Conservation (phyloP, 306 rosid species). For the Leucaena leucocephala region DNA sequence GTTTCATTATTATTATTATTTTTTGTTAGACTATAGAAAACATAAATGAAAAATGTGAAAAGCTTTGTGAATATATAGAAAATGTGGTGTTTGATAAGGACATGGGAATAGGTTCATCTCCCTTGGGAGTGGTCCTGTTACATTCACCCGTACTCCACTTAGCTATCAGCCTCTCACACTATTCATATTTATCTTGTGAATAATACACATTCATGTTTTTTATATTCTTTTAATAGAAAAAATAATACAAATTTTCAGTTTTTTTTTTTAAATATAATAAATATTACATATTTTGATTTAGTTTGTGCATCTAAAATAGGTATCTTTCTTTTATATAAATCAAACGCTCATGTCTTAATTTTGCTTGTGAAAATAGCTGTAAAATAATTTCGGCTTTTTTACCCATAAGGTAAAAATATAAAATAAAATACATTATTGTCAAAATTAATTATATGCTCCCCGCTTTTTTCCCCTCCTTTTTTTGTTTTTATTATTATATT, state of each 20-base stretch:
- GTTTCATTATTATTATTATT: not conserved
- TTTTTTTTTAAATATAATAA: not conserved
- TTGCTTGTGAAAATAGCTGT: not conserved
- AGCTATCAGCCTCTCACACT: not conserved
- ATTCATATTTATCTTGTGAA: not conserved
- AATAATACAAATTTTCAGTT: not conserved
- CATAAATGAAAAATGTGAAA: not conserved
- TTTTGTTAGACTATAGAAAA: not conserved
- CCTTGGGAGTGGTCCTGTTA: not conserved
- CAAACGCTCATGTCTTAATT: not conserved
- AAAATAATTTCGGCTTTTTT: not conserved
- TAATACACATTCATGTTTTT: not conserved
- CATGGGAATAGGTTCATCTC: not conserved
- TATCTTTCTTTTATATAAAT: not conserved
- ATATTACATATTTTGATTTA: not conserved
- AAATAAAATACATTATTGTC: not conserved
- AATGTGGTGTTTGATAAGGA: not conserved
- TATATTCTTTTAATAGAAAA: not conserved
- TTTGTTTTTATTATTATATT: not conserved
- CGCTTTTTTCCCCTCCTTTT: not conserved
- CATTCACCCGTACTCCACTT: not conserved
- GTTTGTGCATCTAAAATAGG: too few species aligned
- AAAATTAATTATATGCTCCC: not conserved
- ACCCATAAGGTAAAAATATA: not conserved
- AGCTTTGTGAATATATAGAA: not conserved